Base-by-base conservation (phyloP, 306 rosid genomes). In the Malus sieversii region DNA sequence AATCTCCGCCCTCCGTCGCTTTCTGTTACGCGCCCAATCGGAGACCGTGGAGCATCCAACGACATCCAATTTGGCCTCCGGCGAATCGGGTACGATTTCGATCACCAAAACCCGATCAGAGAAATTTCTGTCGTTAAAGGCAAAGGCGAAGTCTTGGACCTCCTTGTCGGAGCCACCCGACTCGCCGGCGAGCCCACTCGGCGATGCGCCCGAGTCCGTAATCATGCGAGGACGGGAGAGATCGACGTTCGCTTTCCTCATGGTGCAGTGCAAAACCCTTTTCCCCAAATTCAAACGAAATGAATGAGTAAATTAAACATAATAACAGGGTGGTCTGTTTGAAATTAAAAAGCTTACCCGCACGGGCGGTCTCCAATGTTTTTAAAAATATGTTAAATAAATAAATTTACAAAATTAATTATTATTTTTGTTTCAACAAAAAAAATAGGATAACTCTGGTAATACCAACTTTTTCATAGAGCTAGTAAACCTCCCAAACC, bases 121-220 rank as follows among this genome's bases (percentile, higher is more conserved):
- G 86, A 88, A 88, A 55, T 83, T 85, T 52, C 30, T 57, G 23
- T 85, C 74, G 79, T 84, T 75, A 65, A 85, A 85, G 23, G 92
- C 89, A 65, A 88, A 87, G 12, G 77, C 69, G 75, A 83, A 88
- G 77, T 83, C 78, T 16, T 64, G 23, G 6, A 25, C 68, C 45
- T 64, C 23, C n/a, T 71, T 61, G 22, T 77, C 66, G 40, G 75
- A 68, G 18, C 51, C 16, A 13, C n/a, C 57, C 29, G 35, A 51
- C 55, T 51, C 55, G 55, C 55, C 53, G 52, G 46, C 52, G 20
- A 42, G 16, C 67, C 75, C 53, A 18, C 38, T 74, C 10, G 72
- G 75, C 48, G 72, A 57, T 57, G 6, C 48, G 14, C 61, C 80
- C 20, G 75, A 65, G 65, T 60, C 82, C 82, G 62, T 83, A 48